These are phyloP conservation scores for Tephrocybe sp. DNA, from an alignment of 768 basidiomycete species.

Conservation along the genomic window DNA sequence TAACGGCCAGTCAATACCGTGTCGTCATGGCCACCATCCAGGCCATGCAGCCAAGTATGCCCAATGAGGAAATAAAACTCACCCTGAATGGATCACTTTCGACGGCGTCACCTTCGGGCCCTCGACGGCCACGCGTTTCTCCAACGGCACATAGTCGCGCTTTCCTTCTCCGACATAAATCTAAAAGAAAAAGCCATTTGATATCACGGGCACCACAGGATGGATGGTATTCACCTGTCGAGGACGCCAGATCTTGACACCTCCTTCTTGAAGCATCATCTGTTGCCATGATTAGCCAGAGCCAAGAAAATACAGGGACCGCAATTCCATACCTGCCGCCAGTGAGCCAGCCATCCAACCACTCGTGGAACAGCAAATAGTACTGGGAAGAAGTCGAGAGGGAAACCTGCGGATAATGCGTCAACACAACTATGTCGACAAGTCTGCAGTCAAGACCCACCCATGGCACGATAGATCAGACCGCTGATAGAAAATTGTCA, in stretches of 20 bases:
- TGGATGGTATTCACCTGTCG: conserved; percentile 65
- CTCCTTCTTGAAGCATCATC: conserved; percentile 89
- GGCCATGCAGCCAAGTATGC: neutral
- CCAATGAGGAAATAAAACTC: conserved; percentile 31
- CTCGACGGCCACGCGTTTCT: conserved; percentile 53
- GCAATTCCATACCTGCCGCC: conserved; percentile 62
- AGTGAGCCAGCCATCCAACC: conserved; percentile 91
- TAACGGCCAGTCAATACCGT: conserved; percentile 1
- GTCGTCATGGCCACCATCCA: conserved; percentile 38
- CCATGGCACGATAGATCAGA: conserved; percentile 90
- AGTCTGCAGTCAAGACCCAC: conserved; percentile 33
- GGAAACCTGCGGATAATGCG: conserved; percentile 67
- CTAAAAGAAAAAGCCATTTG: conserved; percentile 36
- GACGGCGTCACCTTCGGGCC: conserved; percentile 61
- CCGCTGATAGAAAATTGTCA: conserved; percentile 45
- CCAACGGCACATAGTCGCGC: conserved; percentile 71
- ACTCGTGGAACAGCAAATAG: conserved; percentile 90
- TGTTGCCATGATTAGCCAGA: conserved; percentile 29
- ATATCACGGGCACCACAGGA: too few relatives aligned
- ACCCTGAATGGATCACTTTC: conserved; percentile 72
- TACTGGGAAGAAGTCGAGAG: conserved; percentile 92
- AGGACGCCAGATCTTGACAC: conserved; percentile 93
- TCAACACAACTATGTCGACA: conserved; percentile 1
- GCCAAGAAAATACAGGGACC: neutral
- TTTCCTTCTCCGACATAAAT: conserved; percentile 76